Evolutionary conservation across 2,329 filamentous ascomycete species (phyloP), one percentile per base, ranked within the genome.

Genomic region (Knoxdaviesia capensis): DNA sequence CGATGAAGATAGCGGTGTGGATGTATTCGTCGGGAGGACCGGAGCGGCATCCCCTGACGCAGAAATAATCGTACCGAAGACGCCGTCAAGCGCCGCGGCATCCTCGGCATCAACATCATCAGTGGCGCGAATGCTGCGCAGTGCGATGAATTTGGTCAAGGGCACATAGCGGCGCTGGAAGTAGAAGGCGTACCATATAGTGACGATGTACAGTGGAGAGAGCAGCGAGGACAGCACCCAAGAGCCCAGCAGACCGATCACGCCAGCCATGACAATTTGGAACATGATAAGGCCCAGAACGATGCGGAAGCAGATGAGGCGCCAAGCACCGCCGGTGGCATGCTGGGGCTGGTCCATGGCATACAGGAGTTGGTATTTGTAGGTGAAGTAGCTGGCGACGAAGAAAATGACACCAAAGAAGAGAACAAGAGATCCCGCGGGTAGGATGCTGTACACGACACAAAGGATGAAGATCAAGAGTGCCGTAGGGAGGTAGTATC

Each of bases 321-420:
- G 80, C 90, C 90, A 98, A 5, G 87, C 86, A 46, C 80, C 77
- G 20, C 92, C 92, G 0, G 88, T 96, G 10, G 86, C 85, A 55
- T 94, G 86, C 53, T 92, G 85, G 10, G 85, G 82, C 56, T 96
- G 88, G 52, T 96, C 87, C 90, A 98, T 98, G 32, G 90, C 86
- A 57, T 98, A 98, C 5, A 98, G 68, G 5, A 98, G 67, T 63
- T 98, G 92, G 60, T 98, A 98, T 57, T 94, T 94, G 70, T 93
- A 92, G 32, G 84, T 82, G 54, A 88, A 88, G 56, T 84, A 81
- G 20, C 86, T 86, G 9, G 93, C 71, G 20, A 73, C 56, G 51
- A 92, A 93, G 58, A 92, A 98, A 8, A 84, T 64, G 40, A 88
- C 63, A 4, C 90, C 90, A 40, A 88, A 77, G 7, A 87, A 65